Evolutionary conservation across 2,329 filamentous ascomycete species (phyloP).

Genomic region (Bertia moriformis): DNA sequence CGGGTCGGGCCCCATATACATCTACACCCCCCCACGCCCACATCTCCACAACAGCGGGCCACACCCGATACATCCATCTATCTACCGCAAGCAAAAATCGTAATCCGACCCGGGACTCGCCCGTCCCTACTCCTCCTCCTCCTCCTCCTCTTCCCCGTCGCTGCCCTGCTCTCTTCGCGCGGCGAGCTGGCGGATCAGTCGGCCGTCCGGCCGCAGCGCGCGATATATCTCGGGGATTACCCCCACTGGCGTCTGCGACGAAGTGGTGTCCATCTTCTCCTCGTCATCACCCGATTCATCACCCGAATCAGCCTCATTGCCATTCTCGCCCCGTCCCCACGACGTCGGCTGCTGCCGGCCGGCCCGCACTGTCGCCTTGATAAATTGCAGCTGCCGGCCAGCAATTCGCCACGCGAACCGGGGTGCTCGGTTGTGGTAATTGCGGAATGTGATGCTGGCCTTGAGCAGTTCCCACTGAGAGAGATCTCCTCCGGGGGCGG

Average conservation of each 20-base stretch:
- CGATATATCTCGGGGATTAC: background rate
- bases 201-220: background rate
- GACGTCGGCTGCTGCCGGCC: slow-evolving; percentile 2
- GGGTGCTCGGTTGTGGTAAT: too few species aligned
- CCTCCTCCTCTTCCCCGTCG: background rate
- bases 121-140: too few species aligned
- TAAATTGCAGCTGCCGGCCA: slow-evolving; percentile 28
- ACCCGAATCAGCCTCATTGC: background rate
- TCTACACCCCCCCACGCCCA: too few species aligned
- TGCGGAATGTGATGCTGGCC: slow-evolving; percentile 30
- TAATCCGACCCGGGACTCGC: too few species aligned
- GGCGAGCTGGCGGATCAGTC: background rate
- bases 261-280: too few species aligned
- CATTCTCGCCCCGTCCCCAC: slow-evolving; percentile 5
- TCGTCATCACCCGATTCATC: background rate
- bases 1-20: too few species aligned
- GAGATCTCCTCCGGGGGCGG: slow-evolving; percentile 10
- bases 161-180: background rate
- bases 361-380: slow-evolving; percentile 23
- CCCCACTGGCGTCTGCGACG: too few species aligned
- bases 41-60: too few species aligned
- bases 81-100: too few species aligned
- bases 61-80: too few species aligned
- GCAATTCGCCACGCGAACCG: slow-evolving; percentile 30
- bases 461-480: slow-evolving; percentile 32